Evolutionary conservation across 75 land plant genomes (phyloP).

Genomic region (Picea sitchensis): DNA sequence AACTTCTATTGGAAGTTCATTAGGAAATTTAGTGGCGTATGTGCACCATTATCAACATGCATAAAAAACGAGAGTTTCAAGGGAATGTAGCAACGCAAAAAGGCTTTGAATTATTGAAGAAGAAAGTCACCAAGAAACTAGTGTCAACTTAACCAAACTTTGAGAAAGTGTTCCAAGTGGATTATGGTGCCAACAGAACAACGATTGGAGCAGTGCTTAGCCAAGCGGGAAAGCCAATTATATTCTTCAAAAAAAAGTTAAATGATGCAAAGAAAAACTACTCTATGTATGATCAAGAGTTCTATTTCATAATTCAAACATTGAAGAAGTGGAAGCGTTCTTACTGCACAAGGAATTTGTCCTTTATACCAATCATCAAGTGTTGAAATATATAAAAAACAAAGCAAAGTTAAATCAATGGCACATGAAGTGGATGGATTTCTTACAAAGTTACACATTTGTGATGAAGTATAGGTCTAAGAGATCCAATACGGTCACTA

Average conservation of each 20-base stretch:
- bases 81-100: neutral
- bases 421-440: neutral
- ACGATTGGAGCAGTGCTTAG: neutral
- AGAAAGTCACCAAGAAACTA: neutral
- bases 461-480: neutral
- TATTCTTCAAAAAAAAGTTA: too few species aligned
- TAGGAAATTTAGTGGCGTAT: neutral
- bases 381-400: neutral
- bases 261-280: too few species aligned
- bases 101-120: neutral
- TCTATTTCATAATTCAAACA: too few species aligned
- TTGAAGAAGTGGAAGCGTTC: too few species aligned
- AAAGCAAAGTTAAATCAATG: neutral
- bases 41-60: neutral
- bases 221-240: neutral
- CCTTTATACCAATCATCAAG: neutral
- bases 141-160: neutral
- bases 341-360: neutral
- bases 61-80: neutral
- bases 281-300: too few species aligned
- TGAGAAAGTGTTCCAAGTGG: neutral
- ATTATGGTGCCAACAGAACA: neutral
- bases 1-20: too few species aligned
- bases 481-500: neutral
- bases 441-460: conserved; percentile 4